A percentile compares a stretch with the other conserved stretches of the same genome.
These are phyloP conservation scores for Ceriops tagal DNA, from an alignment of 345 rosid genomes.

Conservation along the genomic window DNA sequence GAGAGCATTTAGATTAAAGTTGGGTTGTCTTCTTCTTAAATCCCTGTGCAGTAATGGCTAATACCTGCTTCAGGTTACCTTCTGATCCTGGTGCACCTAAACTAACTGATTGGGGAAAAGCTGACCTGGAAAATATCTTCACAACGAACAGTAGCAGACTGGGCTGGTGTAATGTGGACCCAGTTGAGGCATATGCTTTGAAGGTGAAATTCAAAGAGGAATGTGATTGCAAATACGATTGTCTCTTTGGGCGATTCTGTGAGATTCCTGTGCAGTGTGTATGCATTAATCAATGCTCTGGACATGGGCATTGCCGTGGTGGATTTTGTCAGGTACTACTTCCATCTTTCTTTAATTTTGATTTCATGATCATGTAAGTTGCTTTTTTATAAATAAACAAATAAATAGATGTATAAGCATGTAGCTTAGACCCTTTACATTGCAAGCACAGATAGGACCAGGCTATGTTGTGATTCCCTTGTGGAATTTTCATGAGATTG, in stretches of 20 bases:
- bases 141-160: constrained; percentile 71
- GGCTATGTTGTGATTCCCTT: neutral
- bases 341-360: constrained; percentile 7
- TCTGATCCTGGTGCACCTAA: constrained; percentile 58
- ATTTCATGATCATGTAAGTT: neutral
- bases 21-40: constrained; percentile 5
- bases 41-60: neutral
- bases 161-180: constrained; percentile 98
- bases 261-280: constrained; percentile 74
- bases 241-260: constrained; percentile 78
- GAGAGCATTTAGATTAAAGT: constrained; percentile 26
- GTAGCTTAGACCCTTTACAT: neutral
- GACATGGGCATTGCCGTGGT: constrained; percentile 83
- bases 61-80: constrained; percentile 49
- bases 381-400: no score
- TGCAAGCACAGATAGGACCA: no score
- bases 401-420: neutral
- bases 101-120: constrained; percentile 68
- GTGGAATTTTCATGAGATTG: neutral
- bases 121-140: constrained; percentile 67
- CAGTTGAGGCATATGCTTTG: constrained; percentile 61
- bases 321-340: constrained; percentile 84
- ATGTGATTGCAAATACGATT: constrained; percentile 94
- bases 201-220: constrained; percentile 67
- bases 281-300: constrained; percentile 90